Evolutionary conservation across 495 filamentous ascomycete species (phyloP).

Genomic region (Annulohypoxylon bovei): DNA sequence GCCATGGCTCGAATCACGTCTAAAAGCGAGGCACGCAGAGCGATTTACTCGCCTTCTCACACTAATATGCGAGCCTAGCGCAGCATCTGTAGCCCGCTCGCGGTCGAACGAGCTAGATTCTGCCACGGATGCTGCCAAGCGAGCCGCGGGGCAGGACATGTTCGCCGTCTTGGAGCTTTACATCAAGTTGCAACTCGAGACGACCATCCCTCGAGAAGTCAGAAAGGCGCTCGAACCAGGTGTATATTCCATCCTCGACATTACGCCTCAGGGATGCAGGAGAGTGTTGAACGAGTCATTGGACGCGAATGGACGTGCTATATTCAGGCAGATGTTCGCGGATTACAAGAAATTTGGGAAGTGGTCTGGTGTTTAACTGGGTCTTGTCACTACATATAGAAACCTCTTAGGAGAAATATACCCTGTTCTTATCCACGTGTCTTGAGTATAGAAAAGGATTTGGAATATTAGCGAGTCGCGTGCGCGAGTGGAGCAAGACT

Average conservation of each 20-base stretch:
- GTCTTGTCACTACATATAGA: constrained; percentile 7
- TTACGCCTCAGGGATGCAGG: constrained; percentile 71
- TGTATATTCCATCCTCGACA: constrained; percentile 74
- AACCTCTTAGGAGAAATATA: constrained; percentile 6
- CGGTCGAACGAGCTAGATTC: constrained; percentile 68
- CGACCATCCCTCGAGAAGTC: constrained; percentile 60
- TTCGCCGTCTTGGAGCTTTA: constrained; percentile 78
- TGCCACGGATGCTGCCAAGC: constrained; percentile 77
- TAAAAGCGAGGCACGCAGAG: constrained; percentile 63
- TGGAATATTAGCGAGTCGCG: neutral
- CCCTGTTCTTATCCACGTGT: constrained; percentile 18
- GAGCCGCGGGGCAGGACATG: constrained; percentile 78
- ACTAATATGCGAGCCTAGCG: constrained; percentile 80
- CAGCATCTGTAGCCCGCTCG: constrained; percentile 71
- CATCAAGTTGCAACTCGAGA: constrained; percentile 70
- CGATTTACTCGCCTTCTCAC: constrained; percentile 77
- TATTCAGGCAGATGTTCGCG: constrained; percentile 77
- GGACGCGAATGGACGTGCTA: constrained; percentile 71
- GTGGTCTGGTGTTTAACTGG: constrained; percentile 66
- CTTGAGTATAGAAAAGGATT: constrained; percentile 6
- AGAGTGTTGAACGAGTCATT: constrained; percentile 73
- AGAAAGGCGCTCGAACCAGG: constrained; percentile 76
- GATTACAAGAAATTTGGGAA: constrained; percentile 75
- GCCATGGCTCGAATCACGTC: constrained; percentile 45
- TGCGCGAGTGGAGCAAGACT: constrained; percentile 14